Percentiles rank a stretch among this genome's conserved stretches.
Conservation (phyloP, 352 stramenopile species). For the Phytophthora multivora region DNA sequence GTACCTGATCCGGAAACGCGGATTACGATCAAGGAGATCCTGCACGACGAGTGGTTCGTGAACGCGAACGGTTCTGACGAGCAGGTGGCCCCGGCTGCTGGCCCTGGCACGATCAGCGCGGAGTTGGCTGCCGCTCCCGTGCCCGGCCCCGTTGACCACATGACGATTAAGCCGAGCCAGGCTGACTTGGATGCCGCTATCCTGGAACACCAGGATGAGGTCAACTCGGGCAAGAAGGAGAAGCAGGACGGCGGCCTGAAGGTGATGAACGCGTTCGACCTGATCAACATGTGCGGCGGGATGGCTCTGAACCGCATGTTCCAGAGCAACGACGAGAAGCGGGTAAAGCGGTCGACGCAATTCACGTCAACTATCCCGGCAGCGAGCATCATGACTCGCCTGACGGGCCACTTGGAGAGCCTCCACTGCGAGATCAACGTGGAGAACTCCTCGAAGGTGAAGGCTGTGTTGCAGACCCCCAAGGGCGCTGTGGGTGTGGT, state of each 20-base stretch:
- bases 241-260: slow-evolving; percentile 73
- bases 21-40: slow-evolving; percentile 89
- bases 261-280: slow-evolving; percentile 92
- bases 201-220: slow-evolving; percentile 78
- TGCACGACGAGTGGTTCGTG: slow-evolving; percentile 90
- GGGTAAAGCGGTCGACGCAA: slow-evolving; percentile 84
- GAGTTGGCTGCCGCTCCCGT: slow-evolving; percentile 21
- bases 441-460: slow-evolving; percentile 83
- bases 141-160: slow-evolving; percentile 38
- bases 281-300: slow-evolving; percentile 93
- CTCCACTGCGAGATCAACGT: slow-evolving; percentile 82
- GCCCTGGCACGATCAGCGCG: slow-evolving; percentile 20
- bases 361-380: slow-evolving; percentile 87
- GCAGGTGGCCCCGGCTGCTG: slow-evolving; percentile 19
- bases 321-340: slow-evolving; percentile 87
- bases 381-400: slow-evolving; percentile 74
- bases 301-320: slow-evolving; percentile 92
- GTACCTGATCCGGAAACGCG: slow-evolving; percentile 91
- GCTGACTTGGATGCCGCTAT: slow-evolving; percentile 85
- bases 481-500: slow-evolving; percentile 89
- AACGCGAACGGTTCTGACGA: slow-evolving; percentile 56
- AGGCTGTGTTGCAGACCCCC: slow-evolving; percentile 82
- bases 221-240: slow-evolving; percentile 70
- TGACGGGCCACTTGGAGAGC: slow-evolving; percentile 80
- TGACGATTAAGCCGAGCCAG: slow-evolving; percentile 83